Conservation (phyloP, 2,329 filamentous ascomycete species). For the Sphaerostilbella broomeana region DNA sequence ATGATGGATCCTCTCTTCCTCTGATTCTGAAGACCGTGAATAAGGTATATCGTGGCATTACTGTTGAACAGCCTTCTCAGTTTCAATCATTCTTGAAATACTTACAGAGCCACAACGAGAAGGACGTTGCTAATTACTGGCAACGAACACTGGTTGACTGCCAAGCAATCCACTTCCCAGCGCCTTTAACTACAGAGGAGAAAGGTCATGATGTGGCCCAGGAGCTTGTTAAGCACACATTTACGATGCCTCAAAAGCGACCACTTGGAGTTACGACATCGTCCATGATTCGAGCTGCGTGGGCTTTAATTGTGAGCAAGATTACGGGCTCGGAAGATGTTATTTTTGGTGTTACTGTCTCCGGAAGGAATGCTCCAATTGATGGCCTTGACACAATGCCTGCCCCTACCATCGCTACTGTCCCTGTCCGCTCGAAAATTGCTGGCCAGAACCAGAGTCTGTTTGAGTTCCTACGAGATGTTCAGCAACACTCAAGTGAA, state of each 20-base stretch:
- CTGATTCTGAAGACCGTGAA: not conserved
- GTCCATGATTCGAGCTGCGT: not conserved
- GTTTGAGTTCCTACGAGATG: not conserved
- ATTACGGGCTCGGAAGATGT: conserved; percentile 24
- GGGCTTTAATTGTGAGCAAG: conserved; percentile 22
- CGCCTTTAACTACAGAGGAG: too few species aligned
- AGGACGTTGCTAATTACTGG: too few species aligned
- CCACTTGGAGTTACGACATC: not conserved
- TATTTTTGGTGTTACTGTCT: conserved; percentile 16
- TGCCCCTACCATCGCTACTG: conserved; percentile 19
- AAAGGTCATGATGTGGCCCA: too few species aligned
- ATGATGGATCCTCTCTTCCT: not conserved
- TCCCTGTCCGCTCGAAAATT: too few species aligned
- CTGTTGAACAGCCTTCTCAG: not conserved
- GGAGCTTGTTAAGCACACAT: too few species aligned
- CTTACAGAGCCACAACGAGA: too few species aligned
- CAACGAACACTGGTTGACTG: too few species aligned
- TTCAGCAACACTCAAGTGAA: not conserved
- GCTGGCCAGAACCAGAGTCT: too few species aligned
- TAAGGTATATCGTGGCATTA: not conserved
- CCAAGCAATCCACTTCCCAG: too few species aligned
- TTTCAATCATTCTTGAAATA: not conserved
- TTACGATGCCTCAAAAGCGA: too few species aligned
- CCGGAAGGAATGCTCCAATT: conserved; percentile 16
- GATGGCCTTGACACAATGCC: conserved; percentile 15